phyloP scores from a whole-genome alignment of 768 basidiomycete genomes.

The Collybia mongolica region DNA sequence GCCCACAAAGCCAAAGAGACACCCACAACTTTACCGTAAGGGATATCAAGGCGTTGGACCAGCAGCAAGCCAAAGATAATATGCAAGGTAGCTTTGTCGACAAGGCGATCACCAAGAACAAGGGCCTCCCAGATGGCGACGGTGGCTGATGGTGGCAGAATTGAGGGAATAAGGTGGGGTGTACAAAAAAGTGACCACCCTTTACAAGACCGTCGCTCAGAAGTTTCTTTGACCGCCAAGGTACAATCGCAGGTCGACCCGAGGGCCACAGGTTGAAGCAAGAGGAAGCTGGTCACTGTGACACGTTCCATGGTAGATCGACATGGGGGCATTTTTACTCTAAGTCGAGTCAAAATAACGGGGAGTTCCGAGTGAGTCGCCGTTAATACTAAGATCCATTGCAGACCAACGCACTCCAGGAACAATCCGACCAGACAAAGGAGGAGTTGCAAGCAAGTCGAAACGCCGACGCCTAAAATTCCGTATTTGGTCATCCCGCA shows the following conservation, averaged over 20 bases:
- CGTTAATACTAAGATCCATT: constrained; percentile 12
- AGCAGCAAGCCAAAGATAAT: background rate
- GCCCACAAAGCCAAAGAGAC: constrained; percentile 37
- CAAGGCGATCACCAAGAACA: no score
- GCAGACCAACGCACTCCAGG: constrained; percentile 2
- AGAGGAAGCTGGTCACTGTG: constrained; percentile 12
- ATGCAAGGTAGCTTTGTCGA: no score
- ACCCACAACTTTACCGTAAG: constrained; percentile 23
- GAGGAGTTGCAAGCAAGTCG: constrained; percentile 11
- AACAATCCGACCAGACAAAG: constrained; percentile 17
- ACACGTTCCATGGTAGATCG: constrained; percentile 15
- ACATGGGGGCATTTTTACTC: constrained; percentile 11
- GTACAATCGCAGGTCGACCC: constrained; percentile 13
- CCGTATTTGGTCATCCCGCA: constrained; percentile 3
- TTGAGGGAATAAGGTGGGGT: background rate
- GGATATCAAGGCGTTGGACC: background rate
- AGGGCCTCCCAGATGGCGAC: background rate
- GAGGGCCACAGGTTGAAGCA: constrained; percentile 6
- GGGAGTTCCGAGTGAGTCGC: constrained; percentile 15
- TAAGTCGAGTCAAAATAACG: constrained; percentile 12
- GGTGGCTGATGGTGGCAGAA: background rate
- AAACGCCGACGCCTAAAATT: constrained; percentile 2
- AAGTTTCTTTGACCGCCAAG: constrained; percentile 8
- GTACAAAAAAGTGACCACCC: constrained; percentile 2
- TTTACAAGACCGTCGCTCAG: constrained; percentile 5